A percentile compares a stretch with the other conserved stretches of the same genome.
phyloP scores from a whole-genome alignment of 2,329 filamentous ascomycete genomes.

The Leptographium lundbergii region DNA sequence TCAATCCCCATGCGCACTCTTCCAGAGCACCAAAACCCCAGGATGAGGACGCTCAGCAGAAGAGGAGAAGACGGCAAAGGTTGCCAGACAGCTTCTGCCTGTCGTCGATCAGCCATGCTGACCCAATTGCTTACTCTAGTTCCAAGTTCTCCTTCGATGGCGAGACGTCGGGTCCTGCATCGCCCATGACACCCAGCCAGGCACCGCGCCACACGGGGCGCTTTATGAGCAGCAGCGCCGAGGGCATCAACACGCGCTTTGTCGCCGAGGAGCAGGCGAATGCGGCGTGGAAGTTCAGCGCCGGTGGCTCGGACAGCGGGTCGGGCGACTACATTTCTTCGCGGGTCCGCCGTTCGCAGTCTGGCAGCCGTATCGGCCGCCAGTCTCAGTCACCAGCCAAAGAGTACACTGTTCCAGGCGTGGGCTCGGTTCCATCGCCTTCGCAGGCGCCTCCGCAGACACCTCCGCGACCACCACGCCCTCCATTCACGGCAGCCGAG shows the following conservation, averaged over 20 bases:
- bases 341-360: slow-evolving; percentile 24
- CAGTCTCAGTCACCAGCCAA: slow-evolving; percentile 24
- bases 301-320: slow-evolving; percentile 26
- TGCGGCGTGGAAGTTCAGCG: slow-evolving; percentile 37
- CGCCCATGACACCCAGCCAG: background rate
- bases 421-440: background rate
- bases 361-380: slow-evolving; percentile 27
- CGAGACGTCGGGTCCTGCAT: background rate
- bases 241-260: slow-evolving; percentile 52
- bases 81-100: background rate
- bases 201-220: slow-evolving; percentile 21
- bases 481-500: slow-evolving; percentile 10
- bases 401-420: background rate
- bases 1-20: background rate
- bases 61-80: background rate
- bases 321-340: slow-evolving; percentile 12
- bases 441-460: background rate
- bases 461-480: slow-evolving; percentile 1
- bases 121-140: slow-evolving; percentile 24
- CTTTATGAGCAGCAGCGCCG: slow-evolving; percentile 38
- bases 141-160: slow-evolving; percentile 34
- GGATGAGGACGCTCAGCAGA: background rate
- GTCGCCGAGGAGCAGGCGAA: slow-evolving; percentile 32
- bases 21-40: background rate
- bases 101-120: slow-evolving; percentile 5